These are phyloP conservation scores for Leptographium lundbergii DNA, from an alignment of 2,329 filamentous ascomycete species.

Conservation along the genomic window DNA sequence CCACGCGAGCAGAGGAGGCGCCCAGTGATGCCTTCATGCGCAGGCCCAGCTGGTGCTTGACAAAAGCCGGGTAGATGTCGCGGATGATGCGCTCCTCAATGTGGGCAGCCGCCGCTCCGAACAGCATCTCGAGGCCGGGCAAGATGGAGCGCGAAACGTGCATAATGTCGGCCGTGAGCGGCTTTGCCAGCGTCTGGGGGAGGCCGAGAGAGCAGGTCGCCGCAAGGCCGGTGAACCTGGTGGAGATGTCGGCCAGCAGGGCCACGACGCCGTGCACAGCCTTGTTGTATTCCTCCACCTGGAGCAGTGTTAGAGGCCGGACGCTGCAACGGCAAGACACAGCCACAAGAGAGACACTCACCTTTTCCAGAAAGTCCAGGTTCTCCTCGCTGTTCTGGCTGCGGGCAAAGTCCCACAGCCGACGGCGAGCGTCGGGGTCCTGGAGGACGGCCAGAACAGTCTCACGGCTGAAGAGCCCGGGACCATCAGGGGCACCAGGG, in stretches of 20 bases:
- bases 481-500: constrained; percentile 13
- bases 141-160: constrained; percentile 29
- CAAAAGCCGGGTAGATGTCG: constrained; percentile 36
- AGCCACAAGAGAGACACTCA: constrained; percentile 14
- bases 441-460: constrained; percentile 37
- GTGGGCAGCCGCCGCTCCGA: constrained; percentile 24
- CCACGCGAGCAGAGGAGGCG: constrained; percentile 8
- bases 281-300: constrained; percentile 31
- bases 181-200: constrained; percentile 24
- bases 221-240: constrained; percentile 24
- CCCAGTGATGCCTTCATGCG: constrained; percentile 32
- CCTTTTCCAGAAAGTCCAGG: constrained; percentile 36
- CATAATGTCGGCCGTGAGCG: constrained; percentile 33
- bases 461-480: constrained; percentile 36
- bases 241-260: constrained; percentile 23
- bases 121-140: constrained; percentile 30
- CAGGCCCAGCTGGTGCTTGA: constrained; percentile 33
- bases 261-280: constrained; percentile 26
- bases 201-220: constrained; percentile 28
- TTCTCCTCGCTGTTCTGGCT: constrained; percentile 32
- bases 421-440: constrained; percentile 31
- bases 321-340: neutral
- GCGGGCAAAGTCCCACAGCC: constrained; percentile 37
- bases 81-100: constrained; percentile 27
- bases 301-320: constrained; percentile 11